phyloP scores from a whole-genome alignment of 2,329 filamentous ascomycete genomes.

The Didymellaceae sp. region DNA sequence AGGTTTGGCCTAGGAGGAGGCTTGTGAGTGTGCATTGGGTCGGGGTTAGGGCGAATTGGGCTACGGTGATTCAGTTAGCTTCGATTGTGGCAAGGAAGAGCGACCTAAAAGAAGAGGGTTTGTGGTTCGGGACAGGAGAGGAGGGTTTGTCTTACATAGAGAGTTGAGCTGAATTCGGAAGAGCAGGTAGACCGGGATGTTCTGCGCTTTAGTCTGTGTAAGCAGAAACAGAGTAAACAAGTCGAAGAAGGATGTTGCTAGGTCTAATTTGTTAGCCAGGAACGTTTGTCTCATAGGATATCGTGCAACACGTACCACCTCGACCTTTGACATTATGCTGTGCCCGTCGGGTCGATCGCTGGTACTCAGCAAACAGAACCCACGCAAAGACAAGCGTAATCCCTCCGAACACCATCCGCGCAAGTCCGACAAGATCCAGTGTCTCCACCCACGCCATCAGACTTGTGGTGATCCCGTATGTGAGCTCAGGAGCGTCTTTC shows the following conservation, averaged over 20 bases:
- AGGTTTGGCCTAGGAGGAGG: conserved; percentile 78
- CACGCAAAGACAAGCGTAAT: conserved; percentile 40
- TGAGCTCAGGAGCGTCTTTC: conserved; percentile 84
- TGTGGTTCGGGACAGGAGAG: background rate
- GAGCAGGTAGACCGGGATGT: conserved; percentile 83
- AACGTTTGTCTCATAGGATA: too few species aligned
- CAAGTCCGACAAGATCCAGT: conserved; percentile 38
- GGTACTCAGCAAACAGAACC: conserved; percentile 39
- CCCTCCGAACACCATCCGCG: conserved; percentile 48
- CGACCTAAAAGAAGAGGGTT: background rate
- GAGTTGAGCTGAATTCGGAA: conserved; percentile 69
- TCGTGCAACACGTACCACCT: conserved; percentile 42
- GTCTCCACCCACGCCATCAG: conserved; percentile 57
- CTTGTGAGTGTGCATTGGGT: conserved; percentile 70
- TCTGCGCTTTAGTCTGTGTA: conserved; percentile 84
- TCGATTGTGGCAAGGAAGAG: background rate
- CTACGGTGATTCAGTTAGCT: conserved; percentile 16
- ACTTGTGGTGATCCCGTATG: conserved; percentile 47
- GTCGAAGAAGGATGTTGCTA: conserved; percentile 61
- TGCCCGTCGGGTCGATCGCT: conserved; percentile 26
- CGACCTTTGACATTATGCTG: conserved; percentile 24
- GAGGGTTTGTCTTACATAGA: conserved; percentile 48
- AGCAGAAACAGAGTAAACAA: conserved; percentile 79
- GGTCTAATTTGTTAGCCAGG: conserved; percentile 44
- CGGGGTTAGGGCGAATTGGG: conserved; percentile 55